Evolutionary conservation across 177 flowering plant species (phyloP).

Genomic region (Tripterygium wilfordii): DNA sequence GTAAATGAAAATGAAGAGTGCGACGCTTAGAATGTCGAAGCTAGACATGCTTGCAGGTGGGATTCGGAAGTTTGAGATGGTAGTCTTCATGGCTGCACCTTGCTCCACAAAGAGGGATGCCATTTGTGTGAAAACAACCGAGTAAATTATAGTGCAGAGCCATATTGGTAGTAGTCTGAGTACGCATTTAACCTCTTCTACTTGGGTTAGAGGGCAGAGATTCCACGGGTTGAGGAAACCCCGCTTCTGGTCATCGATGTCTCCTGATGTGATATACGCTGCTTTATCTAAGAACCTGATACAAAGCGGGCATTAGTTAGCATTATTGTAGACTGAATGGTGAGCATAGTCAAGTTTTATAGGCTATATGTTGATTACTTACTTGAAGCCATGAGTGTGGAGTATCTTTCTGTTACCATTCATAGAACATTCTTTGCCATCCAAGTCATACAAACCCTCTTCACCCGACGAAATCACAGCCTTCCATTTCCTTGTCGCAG

Average conservation of each 20-base stretch:
- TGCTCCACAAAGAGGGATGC: conserved; percentile 80
- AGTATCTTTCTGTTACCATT: conserved; percentile 40
- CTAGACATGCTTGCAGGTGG: conserved; percentile 80
- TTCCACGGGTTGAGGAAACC: conserved; percentile 36
- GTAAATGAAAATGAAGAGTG: conserved; percentile 51
- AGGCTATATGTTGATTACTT: background rate
- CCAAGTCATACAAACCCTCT: conserved; percentile 39
- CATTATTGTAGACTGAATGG: background rate
- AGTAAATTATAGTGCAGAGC: conserved; percentile 77
- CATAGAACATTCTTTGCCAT: conserved; percentile 26
- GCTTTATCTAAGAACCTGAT: conserved; percentile 66
- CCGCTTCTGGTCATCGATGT: conserved; percentile 21
- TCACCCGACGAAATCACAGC: conserved; percentile 20
- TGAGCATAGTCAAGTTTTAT: background rate
- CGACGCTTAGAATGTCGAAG: conserved; percentile 69
- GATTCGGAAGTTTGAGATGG: conserved; percentile 36
- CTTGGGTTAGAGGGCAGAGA: conserved; percentile 60
- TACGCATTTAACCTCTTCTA: conserved; percentile 74
- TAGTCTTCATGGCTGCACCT: conserved; percentile 73
- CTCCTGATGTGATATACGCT: conserved; percentile 39
- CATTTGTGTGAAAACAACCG: conserved; percentile 76
- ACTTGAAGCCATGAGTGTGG: conserved; percentile 70
- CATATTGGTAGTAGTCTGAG: conserved; percentile 69
- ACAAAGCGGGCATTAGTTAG: conserved; percentile 4
- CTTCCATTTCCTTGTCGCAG: conserved; percentile 55